phyloP scores from a whole-genome alignment of 345 rosid species.

The Citrus inodora region DNA sequence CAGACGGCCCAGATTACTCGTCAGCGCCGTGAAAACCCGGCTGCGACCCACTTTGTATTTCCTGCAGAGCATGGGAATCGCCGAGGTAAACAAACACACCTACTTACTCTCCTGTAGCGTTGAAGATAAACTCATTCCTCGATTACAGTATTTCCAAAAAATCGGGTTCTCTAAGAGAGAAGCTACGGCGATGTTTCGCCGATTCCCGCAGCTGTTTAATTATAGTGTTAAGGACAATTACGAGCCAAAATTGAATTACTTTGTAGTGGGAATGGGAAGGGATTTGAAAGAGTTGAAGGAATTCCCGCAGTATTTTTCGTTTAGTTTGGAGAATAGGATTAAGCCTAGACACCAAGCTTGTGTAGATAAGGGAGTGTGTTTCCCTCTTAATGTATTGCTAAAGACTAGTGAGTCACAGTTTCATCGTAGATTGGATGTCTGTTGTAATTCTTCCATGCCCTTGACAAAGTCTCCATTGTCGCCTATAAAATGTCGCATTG shows the following conservation, averaged over 20 bases:
- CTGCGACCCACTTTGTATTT: conserved; percentile 79
- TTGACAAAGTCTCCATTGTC: conserved; percentile 53
- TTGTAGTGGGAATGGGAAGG: conserved; percentile 81
- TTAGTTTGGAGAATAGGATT: conserved; percentile 81
- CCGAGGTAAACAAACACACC: conserved; percentile 61
- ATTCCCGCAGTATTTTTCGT: conserved; percentile 86
- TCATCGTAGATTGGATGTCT: conserved; percentile 52
- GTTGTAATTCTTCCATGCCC: conserved; percentile 68
- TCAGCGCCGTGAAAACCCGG: conserved; percentile 52
- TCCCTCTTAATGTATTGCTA: conserved; percentile 60
- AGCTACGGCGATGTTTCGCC: conserved; percentile 54
- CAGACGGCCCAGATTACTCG: conserved; percentile 82
- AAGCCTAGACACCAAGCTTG: conserved; percentile 76
- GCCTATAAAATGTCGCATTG: conserved; percentile 36
- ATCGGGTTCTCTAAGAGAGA: conserved; percentile 62
- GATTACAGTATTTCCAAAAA: conserved; percentile 61
- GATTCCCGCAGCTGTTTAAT: conserved; percentile 80
- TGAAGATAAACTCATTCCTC: conserved; percentile 60
- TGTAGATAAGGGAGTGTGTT: conserved; percentile 61
- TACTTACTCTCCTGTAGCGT: conserved; percentile 80
- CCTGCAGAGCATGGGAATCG: conserved; percentile 73
- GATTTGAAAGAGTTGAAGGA: conserved; percentile 71
- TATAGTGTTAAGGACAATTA: conserved; percentile 62
- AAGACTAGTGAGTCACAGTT: conserved; percentile 60
- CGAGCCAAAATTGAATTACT: conserved; percentile 66